Base-by-base conservation (phyloP, 805 yeast species). In the Kazachstania psychrophila region DNA sequence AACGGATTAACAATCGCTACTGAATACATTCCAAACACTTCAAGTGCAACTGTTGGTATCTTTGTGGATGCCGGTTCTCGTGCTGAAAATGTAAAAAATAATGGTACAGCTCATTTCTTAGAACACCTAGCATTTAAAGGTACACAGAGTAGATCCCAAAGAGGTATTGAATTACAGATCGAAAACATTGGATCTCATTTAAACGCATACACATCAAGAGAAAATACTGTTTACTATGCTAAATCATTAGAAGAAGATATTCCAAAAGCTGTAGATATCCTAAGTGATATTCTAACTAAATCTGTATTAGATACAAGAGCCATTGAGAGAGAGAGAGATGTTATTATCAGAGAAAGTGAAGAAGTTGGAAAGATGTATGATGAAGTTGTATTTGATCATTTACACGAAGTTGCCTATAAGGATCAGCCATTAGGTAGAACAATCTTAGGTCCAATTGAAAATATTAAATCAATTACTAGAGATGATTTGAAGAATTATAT, bases 11-110 rank as follows among this genome's bases (percentile, higher is more conserved):
- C 96, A 0, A 95, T 89, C 27, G 98, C 97, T 37, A 73, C 94
- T 31, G 97, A 92, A 58, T 54, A 70, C 30, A 75, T 83, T 56
- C 97, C 97, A 9, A 79, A 82, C 44, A 79, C 94, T 6, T 72
- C 80, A 48, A 87, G 96, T 30, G 97, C 98, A 43, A 92, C 98
- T 2, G 96, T 92, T 11, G 98, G 97, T 2, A 89, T 92, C 38
- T 94, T 96, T 89, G 87, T 92, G 43, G 96, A 92, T 62, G 96
- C 98, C 28, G 99, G 99, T 2, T 88, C 96, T 3, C 72, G 99
- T 44, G 97, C 97, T 3, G 99, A 92, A 62, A 80, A 77, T 51
- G 68, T 69, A 31, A 76, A 83, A 52, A 71, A 71, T 54, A 87
- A 87, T 49, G 99, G 99, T 33, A 88, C 97, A 6, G 99, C 99